Percentiles rank a stretch among this genome's conserved stretches.
Conservation (phyloP, 2,329 filamentous ascomycete genomes). For the Hypoxylon sp. region DNA sequence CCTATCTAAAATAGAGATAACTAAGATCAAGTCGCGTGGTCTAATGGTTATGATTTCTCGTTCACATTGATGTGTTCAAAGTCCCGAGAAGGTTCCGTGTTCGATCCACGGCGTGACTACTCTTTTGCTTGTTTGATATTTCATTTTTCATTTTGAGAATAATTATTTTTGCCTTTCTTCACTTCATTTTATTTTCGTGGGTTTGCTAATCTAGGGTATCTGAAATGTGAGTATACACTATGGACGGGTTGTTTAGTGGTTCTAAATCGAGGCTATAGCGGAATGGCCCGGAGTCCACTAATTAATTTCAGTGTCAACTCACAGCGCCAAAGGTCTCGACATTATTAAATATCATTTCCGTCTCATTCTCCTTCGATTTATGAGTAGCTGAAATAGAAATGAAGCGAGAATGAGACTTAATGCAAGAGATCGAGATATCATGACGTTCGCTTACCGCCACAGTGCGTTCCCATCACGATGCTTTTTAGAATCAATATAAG, state of each 20-base stretch:
- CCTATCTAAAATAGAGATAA: too few species aligned
- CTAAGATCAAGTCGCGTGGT: constrained; percentile 52
- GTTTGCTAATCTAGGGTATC: not conserved
- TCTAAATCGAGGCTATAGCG: not conserved
- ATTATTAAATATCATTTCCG: not conserved
- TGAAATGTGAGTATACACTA: not conserved
- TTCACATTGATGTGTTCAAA: constrained; percentile 49
- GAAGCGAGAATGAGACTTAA: constrained; percentile 6
- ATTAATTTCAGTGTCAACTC: not conserved
- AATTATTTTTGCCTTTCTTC: constrained; percentile 10
- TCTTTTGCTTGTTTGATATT: constrained; percentile 27
- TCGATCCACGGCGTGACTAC: constrained; percentile 54
- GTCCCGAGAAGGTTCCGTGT: constrained; percentile 53
- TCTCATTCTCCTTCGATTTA: not conserved
- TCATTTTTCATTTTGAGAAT: too few species aligned
- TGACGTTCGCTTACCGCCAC: constrained; percentile 4
- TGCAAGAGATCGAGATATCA: constrained; percentile 18
- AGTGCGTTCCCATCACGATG: not conserved
- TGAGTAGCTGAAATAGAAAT: not conserved
- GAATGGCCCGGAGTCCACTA: not conserved
- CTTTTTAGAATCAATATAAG: not conserved
- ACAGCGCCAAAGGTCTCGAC: not conserved
- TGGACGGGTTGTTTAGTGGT: not conserved
- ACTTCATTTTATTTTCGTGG: not conserved
- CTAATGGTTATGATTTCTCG: constrained; percentile 54